These are phyloP conservation scores for Rhodotorula sp. DNA, from an alignment of 1,284 basidiomycete genomes.

Conservation along the genomic window DNA sequence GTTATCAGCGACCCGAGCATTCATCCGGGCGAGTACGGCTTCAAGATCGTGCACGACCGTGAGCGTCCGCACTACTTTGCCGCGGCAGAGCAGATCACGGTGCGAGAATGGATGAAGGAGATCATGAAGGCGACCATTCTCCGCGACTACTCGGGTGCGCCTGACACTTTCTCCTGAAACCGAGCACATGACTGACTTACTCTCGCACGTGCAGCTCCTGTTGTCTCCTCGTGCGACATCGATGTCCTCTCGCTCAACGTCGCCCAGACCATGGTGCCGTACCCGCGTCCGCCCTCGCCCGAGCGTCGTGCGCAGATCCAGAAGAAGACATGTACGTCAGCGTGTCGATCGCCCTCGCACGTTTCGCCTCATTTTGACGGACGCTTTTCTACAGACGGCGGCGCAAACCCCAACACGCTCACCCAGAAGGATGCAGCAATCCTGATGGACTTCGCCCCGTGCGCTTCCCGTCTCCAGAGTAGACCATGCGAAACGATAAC, in stretches of 20 bases:
- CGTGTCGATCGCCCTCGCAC: not conserved
- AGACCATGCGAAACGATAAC: not conserved
- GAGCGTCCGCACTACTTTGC: constrained; percentile 90
- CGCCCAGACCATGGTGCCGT: constrained; percentile 93
- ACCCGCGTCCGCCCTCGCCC: constrained; percentile 91
- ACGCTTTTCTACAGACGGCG: constrained; percentile 40
- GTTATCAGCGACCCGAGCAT: constrained; percentile 90
- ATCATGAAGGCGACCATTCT: constrained; percentile 98
- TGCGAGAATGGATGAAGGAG: constrained; percentile 99
- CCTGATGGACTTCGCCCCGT: constrained; percentile 46
- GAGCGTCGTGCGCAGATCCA: constrained; percentile 83
- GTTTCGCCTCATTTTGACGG: not conserved
- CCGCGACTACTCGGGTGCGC: constrained; percentile 81
- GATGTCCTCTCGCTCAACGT: constrained; percentile 93
- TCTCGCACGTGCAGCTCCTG: constrained; percentile 65
- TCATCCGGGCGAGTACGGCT: constrained; percentile 90
- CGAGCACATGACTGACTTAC: constrained; percentile 16
- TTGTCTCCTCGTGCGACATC: constrained; percentile 95
- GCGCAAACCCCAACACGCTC: constrained; percentile 86
- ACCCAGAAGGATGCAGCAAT: constrained; percentile 60
- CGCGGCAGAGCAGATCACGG: constrained; percentile 75
- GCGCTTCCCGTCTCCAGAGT: not conserved
- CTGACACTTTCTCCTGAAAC: not conserved
- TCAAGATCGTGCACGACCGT: constrained; percentile 86
- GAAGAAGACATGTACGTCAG: constrained; percentile 55